Conservation (phyloP, 2,329 filamentous ascomycete species). For the Graphiopsis chlorocephala region DNA sequence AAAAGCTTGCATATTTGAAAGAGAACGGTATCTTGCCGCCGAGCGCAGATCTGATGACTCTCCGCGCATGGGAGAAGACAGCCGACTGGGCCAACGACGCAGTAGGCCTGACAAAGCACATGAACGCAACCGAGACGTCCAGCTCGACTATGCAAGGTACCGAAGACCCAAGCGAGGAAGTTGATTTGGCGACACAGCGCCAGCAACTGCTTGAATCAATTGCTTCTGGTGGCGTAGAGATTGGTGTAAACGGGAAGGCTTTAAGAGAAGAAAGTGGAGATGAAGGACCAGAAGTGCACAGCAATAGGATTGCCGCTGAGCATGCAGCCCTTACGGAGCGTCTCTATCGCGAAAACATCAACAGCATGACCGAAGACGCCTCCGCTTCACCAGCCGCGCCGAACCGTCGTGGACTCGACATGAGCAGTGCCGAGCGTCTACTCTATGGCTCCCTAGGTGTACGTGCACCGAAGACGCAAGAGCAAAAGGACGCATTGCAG, state of each 20-base stretch:
- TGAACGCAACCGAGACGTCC: background rate
- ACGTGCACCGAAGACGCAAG: slow-evolving; percentile 64
- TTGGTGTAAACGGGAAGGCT: slow-evolving; percentile 26
- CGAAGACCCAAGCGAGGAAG: slow-evolving; percentile 27
- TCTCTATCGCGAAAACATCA: background rate
- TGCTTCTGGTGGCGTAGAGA: slow-evolving; percentile 52
- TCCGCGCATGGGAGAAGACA: slow-evolving; percentile 32
- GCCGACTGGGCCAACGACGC: slow-evolving; percentile 29
- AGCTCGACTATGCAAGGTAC: slow-evolving; percentile 12
- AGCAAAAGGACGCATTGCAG: slow-evolving; percentile 64
- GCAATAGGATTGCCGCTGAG: slow-evolving; percentile 4
- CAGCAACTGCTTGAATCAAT: slow-evolving; percentile 53
- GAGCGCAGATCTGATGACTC: slow-evolving; percentile 51
- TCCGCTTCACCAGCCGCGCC: background rate
- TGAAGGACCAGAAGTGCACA: slow-evolving; percentile 25
- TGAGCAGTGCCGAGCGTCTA: slow-evolving; percentile 64
- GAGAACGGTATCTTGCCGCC: slow-evolving; percentile 45
- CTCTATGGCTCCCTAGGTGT: slow-evolving; percentile 71
- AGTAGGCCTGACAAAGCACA: background rate
- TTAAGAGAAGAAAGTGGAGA: slow-evolving; percentile 18
- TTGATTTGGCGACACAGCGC: background rate
- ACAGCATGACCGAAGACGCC: background rate
- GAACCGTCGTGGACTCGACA: slow-evolving; percentile 44
- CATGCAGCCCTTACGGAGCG: slow-evolving; percentile 3
- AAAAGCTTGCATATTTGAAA: slow-evolving; percentile 53